Evolutionary conservation across 768 basidiomycete genomes (phyloP).

Genomic region (Nevesoporus exiguus): DNA sequence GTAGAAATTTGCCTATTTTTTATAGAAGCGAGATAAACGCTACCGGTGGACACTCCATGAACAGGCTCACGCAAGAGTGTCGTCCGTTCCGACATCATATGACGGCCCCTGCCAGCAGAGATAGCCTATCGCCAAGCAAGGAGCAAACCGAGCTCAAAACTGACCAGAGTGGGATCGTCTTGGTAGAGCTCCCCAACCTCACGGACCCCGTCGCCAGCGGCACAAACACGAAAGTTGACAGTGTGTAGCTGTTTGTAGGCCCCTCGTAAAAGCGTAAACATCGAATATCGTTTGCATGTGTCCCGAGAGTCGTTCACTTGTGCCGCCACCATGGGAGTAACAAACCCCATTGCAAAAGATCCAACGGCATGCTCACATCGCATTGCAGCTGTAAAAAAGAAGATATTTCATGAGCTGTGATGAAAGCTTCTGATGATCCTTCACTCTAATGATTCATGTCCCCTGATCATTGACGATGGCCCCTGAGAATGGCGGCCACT

Average conservation of each 20-base stretch:
- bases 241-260: too few relatives aligned
- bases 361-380: too few relatives aligned
- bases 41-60: background rate
- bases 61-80: slow-evolving; percentile 5
- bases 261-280: background rate
- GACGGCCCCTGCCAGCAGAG: slow-evolving; percentile 22
- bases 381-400: too few relatives aligned
- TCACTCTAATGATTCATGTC: too few relatives aligned
- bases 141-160: background rate
- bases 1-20: too few relatives aligned
- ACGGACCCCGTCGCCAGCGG: background rate
- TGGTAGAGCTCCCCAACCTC: slow-evolving; percentile 4
- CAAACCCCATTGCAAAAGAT: too few relatives aligned
- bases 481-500: too few relatives aligned
- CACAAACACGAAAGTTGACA: slow-evolving; percentile 14
- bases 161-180: slow-evolving; percentile 1
- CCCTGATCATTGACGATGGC: too few relatives aligned
- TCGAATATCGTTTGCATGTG: background rate
- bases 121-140: background rate
- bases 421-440: too few relatives aligned
- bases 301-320: background rate
- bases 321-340: too few relatives aligned
- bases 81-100: slow-evolving; percentile 24
- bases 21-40: background rate
- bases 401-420: too few relatives aligned